phyloP scores from a whole-genome alignment of 2,329 filamentous ascomycete genomes.

The Plenodomus lindquistii region DNA sequence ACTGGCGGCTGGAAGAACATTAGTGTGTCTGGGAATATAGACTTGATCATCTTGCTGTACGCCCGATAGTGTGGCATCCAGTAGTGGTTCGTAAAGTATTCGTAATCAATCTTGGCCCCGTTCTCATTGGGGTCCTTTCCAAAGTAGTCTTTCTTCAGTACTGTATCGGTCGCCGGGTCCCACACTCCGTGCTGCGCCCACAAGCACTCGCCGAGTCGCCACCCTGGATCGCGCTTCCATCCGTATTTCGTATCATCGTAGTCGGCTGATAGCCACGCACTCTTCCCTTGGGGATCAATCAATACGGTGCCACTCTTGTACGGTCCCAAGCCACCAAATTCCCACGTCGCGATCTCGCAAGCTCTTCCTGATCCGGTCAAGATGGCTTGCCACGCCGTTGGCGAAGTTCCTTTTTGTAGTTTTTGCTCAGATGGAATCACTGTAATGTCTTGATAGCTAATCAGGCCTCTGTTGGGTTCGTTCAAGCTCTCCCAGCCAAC shows the following conservation, averaged over 20 bases:
- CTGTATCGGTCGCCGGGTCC: conserved; percentile 76
- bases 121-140: conserved; percentile 70
- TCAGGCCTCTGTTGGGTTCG: conserved; percentile 87
- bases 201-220: conserved; percentile 91
- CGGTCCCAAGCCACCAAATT: conserved; percentile 89
- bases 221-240: conserved; percentile 83
- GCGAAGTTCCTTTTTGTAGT: conserved; percentile 87
- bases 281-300: conserved; percentile 84
- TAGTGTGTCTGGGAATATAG: conserved; percentile 77
- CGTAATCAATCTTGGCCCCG: conserved; percentile 75
- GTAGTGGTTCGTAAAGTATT: conserved; percentile 86
- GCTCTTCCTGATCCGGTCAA: conserved; percentile 88
- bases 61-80: conserved; percentile 84
- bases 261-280: conserved; percentile 79
- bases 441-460: conserved; percentile 80
- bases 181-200: conserved; percentile 98
- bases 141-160: conserved; percentile 88
- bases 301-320: conserved; percentile 83
- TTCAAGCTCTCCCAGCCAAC: conserved; percentile 97
- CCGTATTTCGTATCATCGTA: conserved; percentile 88
- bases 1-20: conserved; percentile 91
- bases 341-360: conserved; percentile 88
- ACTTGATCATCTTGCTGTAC: conserved; percentile 74
- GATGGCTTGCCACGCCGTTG: conserved; percentile 92
- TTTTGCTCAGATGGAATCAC: conserved; percentile 84